Evolutionary conservation across 306 rosid genomes (phyloP).

Genomic region (Dalbergia cochinchinensis): DNA sequence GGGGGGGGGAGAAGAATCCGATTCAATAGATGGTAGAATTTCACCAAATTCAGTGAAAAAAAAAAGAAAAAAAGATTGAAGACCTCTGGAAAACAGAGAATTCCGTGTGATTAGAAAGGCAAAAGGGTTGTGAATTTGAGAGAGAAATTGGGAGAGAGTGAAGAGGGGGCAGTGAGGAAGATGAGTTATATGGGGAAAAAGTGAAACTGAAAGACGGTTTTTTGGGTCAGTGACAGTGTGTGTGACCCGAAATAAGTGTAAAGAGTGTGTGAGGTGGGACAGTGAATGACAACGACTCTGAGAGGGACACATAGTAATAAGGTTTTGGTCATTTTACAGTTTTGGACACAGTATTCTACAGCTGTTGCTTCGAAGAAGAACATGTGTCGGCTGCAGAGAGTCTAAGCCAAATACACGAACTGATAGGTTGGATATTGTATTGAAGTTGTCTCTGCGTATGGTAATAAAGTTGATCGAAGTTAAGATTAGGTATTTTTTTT

Average conservation of each 20-base stretch:
- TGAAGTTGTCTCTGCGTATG: too few relatives aligned
- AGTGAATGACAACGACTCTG: neutral
- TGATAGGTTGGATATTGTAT: neutral
- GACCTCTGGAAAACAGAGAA: neutral
- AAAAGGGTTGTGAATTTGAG: neutral
- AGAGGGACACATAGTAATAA: neutral
- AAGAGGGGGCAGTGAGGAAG: neutral
- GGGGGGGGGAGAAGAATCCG: neutral
- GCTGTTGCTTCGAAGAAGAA: too few relatives aligned
- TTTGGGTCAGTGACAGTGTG: neutral
- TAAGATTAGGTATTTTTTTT: too few relatives aligned
- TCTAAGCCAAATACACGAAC: neutral
- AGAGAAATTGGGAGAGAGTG: neutral
- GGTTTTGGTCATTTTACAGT: neutral
- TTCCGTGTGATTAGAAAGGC: neutral
- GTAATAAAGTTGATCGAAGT: too few relatives aligned
- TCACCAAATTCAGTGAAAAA: neutral
- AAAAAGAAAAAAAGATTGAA: neutral
- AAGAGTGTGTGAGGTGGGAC: neutral
- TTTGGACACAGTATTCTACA: slow-evolving; percentile 5
- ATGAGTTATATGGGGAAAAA: neutral
- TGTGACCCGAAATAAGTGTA: neutral
- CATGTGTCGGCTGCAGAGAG: neutral
- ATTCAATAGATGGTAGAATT: neutral
- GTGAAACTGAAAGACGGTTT: slow-evolving; percentile 2